Evolutionary conservation across 257 asterid genomes (phyloP), one percentile per base, ranked within the genome.

Genomic region (Jacaranda copaia): DNA sequence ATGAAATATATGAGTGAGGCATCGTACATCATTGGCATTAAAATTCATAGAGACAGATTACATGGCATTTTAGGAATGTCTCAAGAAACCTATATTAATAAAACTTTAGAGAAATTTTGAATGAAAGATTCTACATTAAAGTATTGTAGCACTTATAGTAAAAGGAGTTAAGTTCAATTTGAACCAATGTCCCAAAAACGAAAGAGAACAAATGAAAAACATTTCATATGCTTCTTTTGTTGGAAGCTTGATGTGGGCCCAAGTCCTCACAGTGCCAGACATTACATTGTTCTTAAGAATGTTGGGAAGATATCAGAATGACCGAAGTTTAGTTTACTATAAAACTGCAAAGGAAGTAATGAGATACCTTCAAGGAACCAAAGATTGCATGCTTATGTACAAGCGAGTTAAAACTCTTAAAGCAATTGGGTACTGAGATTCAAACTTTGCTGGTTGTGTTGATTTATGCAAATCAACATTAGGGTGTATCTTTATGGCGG

Each of bases 341-440:
- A 25, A 25, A 25, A 2, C 2, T 25, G 32, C 32, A 25, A 25
- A 25, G 32, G 1, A 70, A 51, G 63, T 12, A 2, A 8, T 70
- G 12, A 49, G 63, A 11, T 51, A 70, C 19, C 20, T 70, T 4
- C 63, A 48, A 70, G 45, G 63, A 3, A 49, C 63, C 45, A 70
- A 49, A 48, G 43, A 68, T 11, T 20, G 19, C 10, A 70, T 19
- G 43, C 48, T 70, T 16, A 70, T 8, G 5, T 68, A 70, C 6
- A 70, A 19, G 15, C 59, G 18, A 4, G 0, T 46, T 0, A 16
- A 70, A 19, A 46, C 12, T 3, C 14, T 70, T 1, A 32, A 51
- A 8, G 20, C 49, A 1, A 3, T 12, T 15, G 63, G 63, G 35
- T 70, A 70, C 40, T 20, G 19, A 0, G 61, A 48, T 70, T 49